phyloP scores from a whole-genome alignment of 2,329 filamentous ascomycete species.

The Penicillium sp. region DNA sequence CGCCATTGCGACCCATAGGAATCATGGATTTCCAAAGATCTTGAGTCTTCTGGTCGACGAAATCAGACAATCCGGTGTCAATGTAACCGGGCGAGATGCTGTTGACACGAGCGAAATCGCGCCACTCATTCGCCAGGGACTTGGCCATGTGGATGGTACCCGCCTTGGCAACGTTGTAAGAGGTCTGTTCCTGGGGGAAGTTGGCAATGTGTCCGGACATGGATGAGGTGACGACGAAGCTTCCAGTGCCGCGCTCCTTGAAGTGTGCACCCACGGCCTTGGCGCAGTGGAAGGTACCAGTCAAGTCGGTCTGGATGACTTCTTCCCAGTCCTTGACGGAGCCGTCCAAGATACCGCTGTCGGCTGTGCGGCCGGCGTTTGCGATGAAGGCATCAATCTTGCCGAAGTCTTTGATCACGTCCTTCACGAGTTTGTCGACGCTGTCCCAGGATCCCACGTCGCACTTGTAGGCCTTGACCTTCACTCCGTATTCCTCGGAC shows the following conservation, averaged over 20 bases:
- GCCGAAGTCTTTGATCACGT: constrained; percentile 66
- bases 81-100: constrained; percentile 66
- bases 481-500: constrained; percentile 57
- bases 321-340: constrained; percentile 68
- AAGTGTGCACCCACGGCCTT: constrained; percentile 82
- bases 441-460: constrained; percentile 56
- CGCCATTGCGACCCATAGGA: constrained; percentile 57
- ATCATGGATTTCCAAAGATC: constrained; percentile 59
- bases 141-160: constrained; percentile 62
- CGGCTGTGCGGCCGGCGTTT: constrained; percentile 68
- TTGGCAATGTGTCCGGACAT: constrained; percentile 57
- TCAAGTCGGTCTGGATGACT: constrained; percentile 82
- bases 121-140: constrained; percentile 66
- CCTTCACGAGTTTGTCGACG: constrained; percentile 55
- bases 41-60: constrained; percentile 57
- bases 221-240: constrained; percentile 63
- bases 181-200: constrained; percentile 61
- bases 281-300: constrained; percentile 79
- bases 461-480: constrained; percentile 65
- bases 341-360: constrained; percentile 65
- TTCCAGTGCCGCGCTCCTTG: constrained; percentile 61
- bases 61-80: constrained; percentile 64
- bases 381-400: constrained; percentile 65
- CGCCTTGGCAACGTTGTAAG: constrained; percentile 64
- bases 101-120: constrained; percentile 66